phyloP scores from a whole-genome alignment of 2,329 filamentous ascomycete species.

The Pochonia chlamydosporia region DNA sequence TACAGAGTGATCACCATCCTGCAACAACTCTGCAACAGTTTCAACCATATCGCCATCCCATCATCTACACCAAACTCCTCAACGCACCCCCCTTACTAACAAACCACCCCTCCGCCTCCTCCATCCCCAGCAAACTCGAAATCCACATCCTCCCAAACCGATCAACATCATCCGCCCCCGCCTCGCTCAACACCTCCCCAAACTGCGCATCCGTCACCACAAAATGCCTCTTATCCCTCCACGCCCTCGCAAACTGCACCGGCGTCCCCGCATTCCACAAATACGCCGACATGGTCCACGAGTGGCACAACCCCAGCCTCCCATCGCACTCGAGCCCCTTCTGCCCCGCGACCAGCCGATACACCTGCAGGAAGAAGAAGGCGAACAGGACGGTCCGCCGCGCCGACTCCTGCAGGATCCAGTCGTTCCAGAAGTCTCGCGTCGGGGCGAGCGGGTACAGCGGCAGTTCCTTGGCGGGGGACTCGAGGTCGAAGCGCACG shows the following conservation, averaged over 20 bases:
- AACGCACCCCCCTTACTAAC: slow-evolving; percentile 15
- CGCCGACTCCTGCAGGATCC: slow-evolving; percentile 47
- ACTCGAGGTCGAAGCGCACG: slow-evolving; percentile 23
- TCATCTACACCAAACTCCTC: background rate
- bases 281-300: slow-evolving; percentile 32
- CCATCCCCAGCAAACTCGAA: slow-evolving; percentile 22
- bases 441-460: slow-evolving; percentile 32
- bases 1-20: too few species aligned
- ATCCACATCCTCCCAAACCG: slow-evolving; percentile 33
- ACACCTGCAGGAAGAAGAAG: slow-evolving; percentile 37
- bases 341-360: slow-evolving; percentile 27
- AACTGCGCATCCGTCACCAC: slow-evolving; percentile 26
- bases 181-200: slow-evolving; percentile 20
- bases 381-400: slow-evolving; percentile 44
- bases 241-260: slow-evolving; percentile 31
- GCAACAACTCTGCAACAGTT: too few species aligned
- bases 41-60: too few species aligned
- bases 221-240: slow-evolving; percentile 29
- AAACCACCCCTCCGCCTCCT: slow-evolving; percentile 29
- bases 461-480: slow-evolving; percentile 16
- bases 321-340: slow-evolving; percentile 21
- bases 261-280: slow-evolving; percentile 31
- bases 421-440: slow-evolving; percentile 42
- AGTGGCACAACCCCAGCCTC: slow-evolving; percentile 23
- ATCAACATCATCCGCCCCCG: slow-evolving; percentile 37